Evolutionary conservation across 768 basidiomycete genomes (phyloP).

Genomic region (Cystoderma amianthinum): DNA sequence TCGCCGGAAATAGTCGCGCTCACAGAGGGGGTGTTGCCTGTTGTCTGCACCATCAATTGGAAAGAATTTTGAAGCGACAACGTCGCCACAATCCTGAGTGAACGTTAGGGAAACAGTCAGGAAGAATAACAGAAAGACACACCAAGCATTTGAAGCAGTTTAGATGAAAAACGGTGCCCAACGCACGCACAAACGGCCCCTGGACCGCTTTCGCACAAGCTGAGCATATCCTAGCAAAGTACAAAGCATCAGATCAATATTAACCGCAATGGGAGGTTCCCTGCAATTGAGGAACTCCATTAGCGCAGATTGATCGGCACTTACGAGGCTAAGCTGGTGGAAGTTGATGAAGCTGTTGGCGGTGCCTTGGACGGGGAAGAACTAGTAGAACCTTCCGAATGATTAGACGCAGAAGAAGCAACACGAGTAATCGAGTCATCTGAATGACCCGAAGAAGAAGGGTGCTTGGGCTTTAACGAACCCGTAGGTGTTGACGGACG

Average conservation of each 20-base stretch:
- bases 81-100: constrained; percentile 85
- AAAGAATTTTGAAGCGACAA: constrained; percentile 98
- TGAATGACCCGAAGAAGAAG: constrained; percentile 49
- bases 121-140: constrained; percentile 25
- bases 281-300: not conserved
- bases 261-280: constrained; percentile 5
- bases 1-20: constrained; percentile 95
- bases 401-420: constrained; percentile 45
- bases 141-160: constrained; percentile 99
- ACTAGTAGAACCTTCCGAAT: constrained; percentile 44
- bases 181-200: constrained; percentile 93
- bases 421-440: constrained; percentile 38
- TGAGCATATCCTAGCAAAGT: constrained; percentile 52
- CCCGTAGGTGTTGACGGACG: constrained; percentile 55
- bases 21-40: constrained; percentile 91
- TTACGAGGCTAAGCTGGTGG: constrained; percentile 54
- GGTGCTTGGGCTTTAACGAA: constrained; percentile 36
- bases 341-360: constrained; percentile 49
- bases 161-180: constrained; percentile 92
- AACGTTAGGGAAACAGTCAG: constrained; percentile 7
- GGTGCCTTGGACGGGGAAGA: constrained; percentile 33
- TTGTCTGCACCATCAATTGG: constrained; percentile 91
- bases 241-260: constrained; percentile 18
- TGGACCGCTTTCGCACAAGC: constrained; percentile 81
- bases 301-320: constrained; percentile 16